phyloP scores from a whole-genome alignment of 2,329 filamentous ascomycete genomes.

The Monilinia vaccinii-corymbosi region DNA sequence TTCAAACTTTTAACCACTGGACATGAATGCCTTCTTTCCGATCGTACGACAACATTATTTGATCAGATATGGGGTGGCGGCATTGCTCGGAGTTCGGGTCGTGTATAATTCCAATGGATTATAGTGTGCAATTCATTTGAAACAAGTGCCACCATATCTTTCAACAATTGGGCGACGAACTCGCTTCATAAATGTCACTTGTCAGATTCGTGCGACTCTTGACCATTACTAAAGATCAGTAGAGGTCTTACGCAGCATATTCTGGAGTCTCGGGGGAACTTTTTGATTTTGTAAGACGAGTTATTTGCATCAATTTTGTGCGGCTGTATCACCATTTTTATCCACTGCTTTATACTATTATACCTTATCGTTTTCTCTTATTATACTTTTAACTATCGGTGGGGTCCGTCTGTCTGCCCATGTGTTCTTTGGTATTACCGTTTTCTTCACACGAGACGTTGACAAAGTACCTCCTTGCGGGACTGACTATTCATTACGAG shows the following conservation, averaged over 20 bases:
- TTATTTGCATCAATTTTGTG: neutral
- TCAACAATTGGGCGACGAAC: neutral
- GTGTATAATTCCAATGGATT: constrained; percentile 22
- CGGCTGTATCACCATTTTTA: constrained; percentile 1
- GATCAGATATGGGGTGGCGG: constrained; percentile 20
- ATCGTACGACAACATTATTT: constrained; percentile 17
- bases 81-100: constrained; percentile 28
- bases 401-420: neutral
- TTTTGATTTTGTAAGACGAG: neutral
- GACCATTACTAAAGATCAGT: neutral
- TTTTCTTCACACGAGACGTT: neutral
- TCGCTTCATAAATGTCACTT: neutral
- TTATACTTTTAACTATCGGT: neutral
- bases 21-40: neutral
- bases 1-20: neutral
- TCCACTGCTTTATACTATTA: neutral
- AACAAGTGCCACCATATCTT: constrained; percentile 1
- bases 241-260: neutral
- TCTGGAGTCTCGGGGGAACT: neutral
- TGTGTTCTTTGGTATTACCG: neutral
- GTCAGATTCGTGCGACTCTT: neutral
- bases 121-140: constrained; percentile 16
- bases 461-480: neutral
- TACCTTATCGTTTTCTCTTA: neutral
- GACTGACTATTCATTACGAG: neutral